These are phyloP conservation scores for Stipa capillata DNA, from an alignment of 176 grass and related monocot species.

Conservation along the genomic window DNA sequence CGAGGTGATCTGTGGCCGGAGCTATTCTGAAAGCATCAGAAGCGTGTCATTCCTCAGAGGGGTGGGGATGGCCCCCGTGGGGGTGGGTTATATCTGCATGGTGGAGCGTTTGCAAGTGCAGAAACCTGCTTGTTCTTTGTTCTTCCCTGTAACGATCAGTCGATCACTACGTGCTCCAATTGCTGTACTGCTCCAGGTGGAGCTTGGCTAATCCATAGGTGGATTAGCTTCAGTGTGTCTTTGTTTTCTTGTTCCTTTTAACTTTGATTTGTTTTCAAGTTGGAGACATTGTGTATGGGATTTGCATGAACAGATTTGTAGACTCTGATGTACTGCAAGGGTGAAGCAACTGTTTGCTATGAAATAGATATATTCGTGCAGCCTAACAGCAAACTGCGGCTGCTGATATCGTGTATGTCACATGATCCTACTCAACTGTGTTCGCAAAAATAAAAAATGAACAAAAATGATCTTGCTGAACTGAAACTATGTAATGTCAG, in stretches of 20 bases:
- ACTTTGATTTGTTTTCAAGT: not conserved
- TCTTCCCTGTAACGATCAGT: not conserved
- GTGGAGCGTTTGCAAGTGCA: constrained; percentile 30
- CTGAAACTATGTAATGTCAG: not conserved
- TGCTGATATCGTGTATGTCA: not conserved
- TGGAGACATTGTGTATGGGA: not conserved
- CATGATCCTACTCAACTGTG: not conserved
- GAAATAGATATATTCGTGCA: not conserved
- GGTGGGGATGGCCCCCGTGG: too few species aligned
- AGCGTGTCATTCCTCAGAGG: constrained; percentile 1
- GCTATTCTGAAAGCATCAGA: constrained; percentile 5
- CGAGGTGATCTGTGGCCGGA: not conserved
- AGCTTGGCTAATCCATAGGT: constrained; percentile 23
- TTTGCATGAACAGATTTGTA: constrained; percentile 1
- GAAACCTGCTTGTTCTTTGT: not conserved
- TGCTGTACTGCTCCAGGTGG: not conserved
- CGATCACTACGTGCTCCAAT: constrained; percentile 15
- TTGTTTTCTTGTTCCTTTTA: not conserved
- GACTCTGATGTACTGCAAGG: not conserved
- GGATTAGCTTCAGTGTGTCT: constrained; percentile 6
- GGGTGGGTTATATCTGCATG: not conserved
- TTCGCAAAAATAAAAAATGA: too few species aligned
- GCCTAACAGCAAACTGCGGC: not conserved
- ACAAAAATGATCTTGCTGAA: not conserved
- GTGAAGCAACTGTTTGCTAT: not conserved